Conservation (phyloP, 768 basidiomycete genomes). For the Rhizopogon sp. region DNA sequence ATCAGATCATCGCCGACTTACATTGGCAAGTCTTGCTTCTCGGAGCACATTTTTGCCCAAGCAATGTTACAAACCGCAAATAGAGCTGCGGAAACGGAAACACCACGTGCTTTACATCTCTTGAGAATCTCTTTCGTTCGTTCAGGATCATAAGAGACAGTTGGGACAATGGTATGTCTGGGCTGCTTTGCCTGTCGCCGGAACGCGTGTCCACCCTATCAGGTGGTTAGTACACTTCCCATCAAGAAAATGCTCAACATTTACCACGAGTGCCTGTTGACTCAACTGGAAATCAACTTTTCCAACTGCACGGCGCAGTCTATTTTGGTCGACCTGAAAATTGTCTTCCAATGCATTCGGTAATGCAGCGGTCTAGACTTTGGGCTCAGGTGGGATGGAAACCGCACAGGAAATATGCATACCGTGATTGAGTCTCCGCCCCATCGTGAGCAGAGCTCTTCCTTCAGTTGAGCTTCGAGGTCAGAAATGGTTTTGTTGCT, state of each 20-base stretch:
- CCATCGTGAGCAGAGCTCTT: slow-evolving; percentile 32
- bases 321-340: slow-evolving; percentile 31
- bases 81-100: slow-evolving; percentile 70
- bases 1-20: slow-evolving; percentile 22
- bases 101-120: slow-evolving; percentile 64
- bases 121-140: slow-evolving; percentile 60
- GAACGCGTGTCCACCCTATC: slow-evolving; percentile 71
- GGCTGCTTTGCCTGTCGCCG: slow-evolving; percentile 39
- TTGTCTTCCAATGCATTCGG: slow-evolving; percentile 48
- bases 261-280: slow-evolving; percentile 54
- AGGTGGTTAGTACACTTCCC: background rate
- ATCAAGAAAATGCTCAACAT: slow-evolving; percentile 12
- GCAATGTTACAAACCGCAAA: slow-evolving; percentile 76
- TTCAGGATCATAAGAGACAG: slow-evolving; percentile 49
- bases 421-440: slow-evolving; percentile 7
- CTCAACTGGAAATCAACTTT: slow-evolving; percentile 51
- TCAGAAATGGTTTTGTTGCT: slow-evolving; percentile 22
- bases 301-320: slow-evolving; percentile 40
- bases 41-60: slow-evolving; percentile 51
- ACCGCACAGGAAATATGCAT: background rate
- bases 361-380: slow-evolving; percentile 21
- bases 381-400: slow-evolving; percentile 3
- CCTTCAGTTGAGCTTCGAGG: slow-evolving; percentile 22
- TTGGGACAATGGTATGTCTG: slow-evolving; percentile 67
- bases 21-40: slow-evolving; percentile 47